phyloP scores from a whole-genome alignment of 1,139 yeast species.

The Taphrina pruni region DNA sequence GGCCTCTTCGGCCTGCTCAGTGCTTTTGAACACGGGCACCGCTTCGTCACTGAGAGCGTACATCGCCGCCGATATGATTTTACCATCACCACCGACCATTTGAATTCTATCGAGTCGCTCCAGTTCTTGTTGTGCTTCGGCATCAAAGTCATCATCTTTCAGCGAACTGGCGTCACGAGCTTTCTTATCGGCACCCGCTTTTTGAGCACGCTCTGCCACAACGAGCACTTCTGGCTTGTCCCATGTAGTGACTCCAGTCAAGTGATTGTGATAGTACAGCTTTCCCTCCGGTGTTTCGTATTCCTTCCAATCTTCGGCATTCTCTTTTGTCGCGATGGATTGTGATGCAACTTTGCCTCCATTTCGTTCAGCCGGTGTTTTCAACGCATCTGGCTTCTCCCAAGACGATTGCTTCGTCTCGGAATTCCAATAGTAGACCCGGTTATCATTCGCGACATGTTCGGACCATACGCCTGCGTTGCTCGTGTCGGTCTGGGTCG shows the following conservation, averaged over 20 bases:
- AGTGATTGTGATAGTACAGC: slow-evolving; percentile 71
- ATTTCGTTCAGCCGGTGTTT: slow-evolving; percentile 51
- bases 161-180: not conserved
- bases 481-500: not conserved
- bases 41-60: slow-evolving; percentile 37
- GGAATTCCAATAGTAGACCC: slow-evolving; percentile 71
- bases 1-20: slow-evolving; percentile 55
- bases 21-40: slow-evolving; percentile 40
- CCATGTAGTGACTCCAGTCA: slow-evolving; percentile 79
- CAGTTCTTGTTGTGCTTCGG: slow-evolving; percentile 10
- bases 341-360: not conserved
- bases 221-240: slow-evolving; percentile 59
- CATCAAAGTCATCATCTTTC: slow-evolving; percentile 15
- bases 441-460: slow-evolving; percentile 65
- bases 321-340: slow-evolving; percentile 29
- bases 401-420: slow-evolving; percentile 75
- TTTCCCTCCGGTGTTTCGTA: slow-evolving; percentile 70
- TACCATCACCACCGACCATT: slow-evolving; percentile 28
- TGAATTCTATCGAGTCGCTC: slow-evolving; percentile 30
- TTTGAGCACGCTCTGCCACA: slow-evolving; percentile 24
- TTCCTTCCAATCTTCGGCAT: slow-evolving; percentile 64
- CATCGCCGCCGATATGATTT: slow-evolving; percentile 38
- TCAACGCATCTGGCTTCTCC: slow-evolving; percentile 72
- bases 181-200: not conserved
- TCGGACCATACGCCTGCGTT: slow-evolving; percentile 38